Evolutionary conservation across 2,329 filamentous ascomycete genomes (phyloP), one percentile per base, ranked within the genome.

Genomic region (Diaporthe australafricana): DNA sequence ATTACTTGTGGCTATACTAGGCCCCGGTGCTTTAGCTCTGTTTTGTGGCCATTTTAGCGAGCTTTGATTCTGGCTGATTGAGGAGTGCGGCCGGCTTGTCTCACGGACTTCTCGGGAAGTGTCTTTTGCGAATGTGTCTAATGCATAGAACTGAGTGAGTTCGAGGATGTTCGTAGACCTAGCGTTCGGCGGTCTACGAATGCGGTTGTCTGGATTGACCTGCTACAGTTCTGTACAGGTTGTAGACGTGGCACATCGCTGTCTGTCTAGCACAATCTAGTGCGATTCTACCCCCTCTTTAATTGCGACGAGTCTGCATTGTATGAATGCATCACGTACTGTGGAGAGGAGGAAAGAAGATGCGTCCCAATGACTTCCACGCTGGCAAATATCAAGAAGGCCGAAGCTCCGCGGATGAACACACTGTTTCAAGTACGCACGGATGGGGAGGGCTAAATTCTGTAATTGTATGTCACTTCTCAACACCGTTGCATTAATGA

Each of bases 401-500:
- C 1, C 57, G 27, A 27, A 20, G 16, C 1, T 17, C 16, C 32
- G 20, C 20, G 27, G 42, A 16, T 63, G 27, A 11, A 20, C 11
- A 12, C 27, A 48, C 27, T 47, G 22, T 27, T 27, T 30, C 57
- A 45, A 40, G 11, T 22, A 47, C 17, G 40, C 42, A 32, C 35
- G 57, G 40, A 48, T 25, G 8, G 30, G 12, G n/a, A 17, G 9
- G 25, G 35, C 40, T 8, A 25, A 27, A 48, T 47, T 27, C 17
- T 47, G 40, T 32, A 48, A 30, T 47, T 48, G 17, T 40, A 63
- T 27, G 17, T 20, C 20, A 32, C 30, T 27, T 48, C 16, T 32
- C 12, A 27, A 63, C 17, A 40, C 57, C 57, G 57, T 63, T 63
- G 57, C 57, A 63, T 63, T 47, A 40, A 35, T 48, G 42, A 63